A percentile compares a stretch with the other conserved stretches of the same genome.
These are phyloP conservation scores for Rosa multiflora DNA, from an alignment of 306 rosid species.

Conservation along the genomic window DNA sequence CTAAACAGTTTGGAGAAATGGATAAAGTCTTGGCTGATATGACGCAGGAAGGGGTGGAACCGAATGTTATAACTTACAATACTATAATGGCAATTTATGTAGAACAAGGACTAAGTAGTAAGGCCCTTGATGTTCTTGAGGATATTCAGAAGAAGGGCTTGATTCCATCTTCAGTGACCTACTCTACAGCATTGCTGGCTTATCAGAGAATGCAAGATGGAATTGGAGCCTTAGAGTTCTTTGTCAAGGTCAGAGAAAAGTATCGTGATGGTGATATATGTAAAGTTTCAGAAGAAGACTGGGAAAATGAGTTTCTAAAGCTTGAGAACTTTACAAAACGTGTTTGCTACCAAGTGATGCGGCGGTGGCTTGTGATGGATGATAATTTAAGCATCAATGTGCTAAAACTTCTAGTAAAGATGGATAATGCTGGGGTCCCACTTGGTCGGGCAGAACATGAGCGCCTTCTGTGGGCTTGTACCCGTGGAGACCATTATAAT, in stretches of 20 bases:
- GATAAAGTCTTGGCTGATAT: slow-evolving; percentile 64
- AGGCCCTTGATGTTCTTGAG: slow-evolving; percentile 64
- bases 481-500: slow-evolving; percentile 69
- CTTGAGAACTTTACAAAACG: slow-evolving; percentile 70
- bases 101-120: slow-evolving; percentile 55
- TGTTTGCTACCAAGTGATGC: slow-evolving; percentile 92
- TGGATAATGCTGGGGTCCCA: slow-evolving; percentile 72
- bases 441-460: slow-evolving; percentile 59
- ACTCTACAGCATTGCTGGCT: slow-evolving; percentile 72
- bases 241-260: slow-evolving; percentile 60
- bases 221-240: slow-evolving; percentile 68
- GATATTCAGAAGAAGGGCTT: slow-evolving; percentile 65
- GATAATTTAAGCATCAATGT: slow-evolving; percentile 55
- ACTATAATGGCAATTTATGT: slow-evolving; percentile 71
- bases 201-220: slow-evolving; percentile 84
- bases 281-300: slow-evolving; percentile 53
- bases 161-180: slow-evolving; percentile 66
- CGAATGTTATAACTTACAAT: slow-evolving; percentile 77
- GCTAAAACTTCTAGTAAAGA: slow-evolving; percentile 51
- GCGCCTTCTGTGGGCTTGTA: slow-evolving; percentile 89
- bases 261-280: slow-evolving; percentile 61
- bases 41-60: slow-evolving; percentile 58
- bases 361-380: slow-evolving; percentile 70
- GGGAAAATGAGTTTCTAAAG: slow-evolving; percentile 63
- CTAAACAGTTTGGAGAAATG: slow-evolving; percentile 48